Conservation (phyloP, 2,329 filamentous ascomycete genomes). For the Alternaria atra region DNA sequence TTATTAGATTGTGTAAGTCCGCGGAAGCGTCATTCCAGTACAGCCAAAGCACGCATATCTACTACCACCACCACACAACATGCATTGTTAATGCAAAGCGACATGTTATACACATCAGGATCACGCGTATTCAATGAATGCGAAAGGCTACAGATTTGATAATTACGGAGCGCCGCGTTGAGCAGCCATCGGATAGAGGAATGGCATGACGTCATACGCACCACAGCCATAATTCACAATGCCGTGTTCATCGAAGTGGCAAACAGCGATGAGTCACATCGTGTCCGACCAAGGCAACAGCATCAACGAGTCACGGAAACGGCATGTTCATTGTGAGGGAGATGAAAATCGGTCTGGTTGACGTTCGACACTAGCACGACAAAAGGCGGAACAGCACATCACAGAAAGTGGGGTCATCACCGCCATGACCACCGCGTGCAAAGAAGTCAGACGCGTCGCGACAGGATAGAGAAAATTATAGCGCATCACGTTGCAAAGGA, state of each 20-base stretch:
- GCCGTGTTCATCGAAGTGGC: background rate
- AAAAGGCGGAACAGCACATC: background rate
- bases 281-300: background rate
- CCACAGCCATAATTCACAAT: background rate
- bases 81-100: background rate
- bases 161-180: background rate
- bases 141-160: too few relatives aligned
- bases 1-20: background rate
- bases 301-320: background rate
- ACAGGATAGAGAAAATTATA: background rate
- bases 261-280: background rate
- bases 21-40: background rate
- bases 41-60: background rate
- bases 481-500: constrained; percentile 11
- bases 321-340: background rate
- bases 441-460: background rate
- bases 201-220: background rate
- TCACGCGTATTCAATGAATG: too few relatives aligned
- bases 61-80: background rate
- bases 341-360: background rate
- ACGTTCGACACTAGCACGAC: background rate
- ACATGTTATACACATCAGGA: fast-evolving
- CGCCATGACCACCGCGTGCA: background rate
- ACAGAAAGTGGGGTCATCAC: background rate
- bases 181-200: background rate